phyloP scores from a whole-genome alignment of 129 eudicot species.

The Arctium minus region DNA sequence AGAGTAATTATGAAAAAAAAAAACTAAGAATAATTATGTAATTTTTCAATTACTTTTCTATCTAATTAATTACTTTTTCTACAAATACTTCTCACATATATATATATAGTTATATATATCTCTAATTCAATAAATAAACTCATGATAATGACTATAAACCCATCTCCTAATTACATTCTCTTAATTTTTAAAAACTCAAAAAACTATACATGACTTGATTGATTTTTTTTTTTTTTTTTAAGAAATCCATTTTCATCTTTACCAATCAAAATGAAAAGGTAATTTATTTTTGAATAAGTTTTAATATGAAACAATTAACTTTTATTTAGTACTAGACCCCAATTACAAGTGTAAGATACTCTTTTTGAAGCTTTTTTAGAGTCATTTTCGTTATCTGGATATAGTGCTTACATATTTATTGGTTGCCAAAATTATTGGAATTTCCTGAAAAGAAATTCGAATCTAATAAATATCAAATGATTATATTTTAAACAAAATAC shows the following conservation, averaged over 20 bases:
- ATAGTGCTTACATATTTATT: constrained; percentile 7
- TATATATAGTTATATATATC: no score
- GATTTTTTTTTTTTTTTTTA: background rate
- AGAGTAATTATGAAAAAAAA: no score
- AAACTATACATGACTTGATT: background rate
- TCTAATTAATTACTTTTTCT: no score
- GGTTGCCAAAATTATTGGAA: constrained; percentile 1
- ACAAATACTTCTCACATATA: no score
- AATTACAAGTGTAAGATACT: background rate
- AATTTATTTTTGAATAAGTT: no score
- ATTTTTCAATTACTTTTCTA: no score
- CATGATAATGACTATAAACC: no score
- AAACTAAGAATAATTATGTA: no score
- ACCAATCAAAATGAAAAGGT: background rate
- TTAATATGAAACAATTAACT: background rate
- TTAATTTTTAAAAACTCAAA: background rate
- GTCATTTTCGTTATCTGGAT: constrained; percentile 34
- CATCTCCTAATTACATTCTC: background rate
- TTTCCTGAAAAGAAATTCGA: background rate
- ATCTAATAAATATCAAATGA: background rate
- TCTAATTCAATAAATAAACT: no score
- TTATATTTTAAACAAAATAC: background rate
- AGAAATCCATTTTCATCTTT: background rate
- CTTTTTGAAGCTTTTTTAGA: background rate
- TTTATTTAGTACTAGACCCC: constrained; percentile 1